Evolutionary conservation across 2,329 filamentous ascomycete genomes (phyloP).

Genomic region (Penicillium sp.): DNA sequence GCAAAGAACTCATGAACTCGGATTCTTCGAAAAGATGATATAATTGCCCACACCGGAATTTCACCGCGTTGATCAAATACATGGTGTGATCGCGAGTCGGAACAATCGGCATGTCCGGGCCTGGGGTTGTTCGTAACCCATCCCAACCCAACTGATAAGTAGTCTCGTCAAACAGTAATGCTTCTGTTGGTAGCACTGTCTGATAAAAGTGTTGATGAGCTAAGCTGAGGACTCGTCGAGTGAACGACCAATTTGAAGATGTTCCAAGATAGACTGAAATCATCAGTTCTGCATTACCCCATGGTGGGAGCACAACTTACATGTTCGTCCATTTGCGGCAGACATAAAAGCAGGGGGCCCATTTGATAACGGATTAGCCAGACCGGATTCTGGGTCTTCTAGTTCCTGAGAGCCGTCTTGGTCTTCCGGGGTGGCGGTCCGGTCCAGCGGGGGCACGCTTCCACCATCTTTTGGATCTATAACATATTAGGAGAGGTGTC

Average conservation of each 20-base stretch:
- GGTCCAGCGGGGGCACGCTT: constrained; percentile 21
- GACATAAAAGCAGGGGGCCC: constrained; percentile 47
- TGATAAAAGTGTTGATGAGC: constrained; percentile 26
- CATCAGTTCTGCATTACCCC: constrained; percentile 3
- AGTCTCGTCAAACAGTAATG: constrained; percentile 54
- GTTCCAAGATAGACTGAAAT: constrained; percentile 31
- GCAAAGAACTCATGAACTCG: constrained; percentile 50
- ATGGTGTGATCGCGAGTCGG: constrained; percentile 55
- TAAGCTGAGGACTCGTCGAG: constrained; percentile 23
- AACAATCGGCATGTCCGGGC: constrained; percentile 29
- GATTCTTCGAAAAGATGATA: constrained; percentile 57
- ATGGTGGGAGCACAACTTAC: constrained; percentile 32
- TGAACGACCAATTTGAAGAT: constrained; percentile 28
- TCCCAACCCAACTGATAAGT: constrained; percentile 58
- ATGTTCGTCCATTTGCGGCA: constrained; percentile 45
- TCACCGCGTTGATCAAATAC: constrained; percentile 57
- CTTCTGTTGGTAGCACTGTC: constrained; percentile 42
- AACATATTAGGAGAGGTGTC: constrained; percentile 2
- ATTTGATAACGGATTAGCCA: constrained; percentile 48
- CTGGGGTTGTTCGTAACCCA: constrained; percentile 40
- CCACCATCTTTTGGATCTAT: constrained; percentile 19
- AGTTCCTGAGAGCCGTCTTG: constrained; percentile 18
- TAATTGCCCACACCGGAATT: constrained; percentile 57
- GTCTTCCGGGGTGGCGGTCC: constrained; percentile 11
- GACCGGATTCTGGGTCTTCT: constrained; percentile 33